Evolutionary conservation across 192 early-diverging fungal genomes (phyloP).

Genomic region (Diversispora epigaea): DNA sequence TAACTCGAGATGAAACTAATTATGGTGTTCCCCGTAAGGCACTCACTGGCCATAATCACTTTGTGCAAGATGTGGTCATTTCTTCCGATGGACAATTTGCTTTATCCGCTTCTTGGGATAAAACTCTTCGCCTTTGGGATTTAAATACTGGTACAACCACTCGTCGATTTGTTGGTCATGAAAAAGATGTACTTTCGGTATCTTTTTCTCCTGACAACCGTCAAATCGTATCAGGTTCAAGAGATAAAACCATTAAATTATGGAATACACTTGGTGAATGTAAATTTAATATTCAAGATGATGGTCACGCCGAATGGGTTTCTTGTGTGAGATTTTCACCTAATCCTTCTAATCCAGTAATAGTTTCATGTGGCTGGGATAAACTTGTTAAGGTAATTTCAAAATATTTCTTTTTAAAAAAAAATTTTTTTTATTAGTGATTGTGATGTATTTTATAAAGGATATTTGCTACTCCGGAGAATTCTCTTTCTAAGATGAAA

Average conservation of each 20-base stretch:
- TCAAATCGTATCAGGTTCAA: conserved; percentile 97
- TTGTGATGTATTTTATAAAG: conserved; percentile 38
- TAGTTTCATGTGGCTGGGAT: conserved; percentile 99
- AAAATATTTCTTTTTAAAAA: not conserved
- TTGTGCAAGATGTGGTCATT: conserved; percentile 97
- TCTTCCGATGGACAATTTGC: conserved; percentile 99
- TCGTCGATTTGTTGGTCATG: conserved; percentile 96
- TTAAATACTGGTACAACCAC: conserved; percentile 93
- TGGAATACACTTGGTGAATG: conserved; percentile 99
- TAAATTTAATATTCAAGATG: conserved; percentile 97
- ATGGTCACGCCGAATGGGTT: conserved; percentile 98
- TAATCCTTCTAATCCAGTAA: conserved; percentile 97
- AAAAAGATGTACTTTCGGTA: conserved; percentile 96
- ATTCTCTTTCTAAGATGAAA: conserved; percentile 64
- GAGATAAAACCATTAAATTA: conserved; percentile 99
- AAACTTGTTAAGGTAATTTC: conserved; percentile 95
- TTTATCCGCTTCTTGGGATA: conserved; percentile 98
- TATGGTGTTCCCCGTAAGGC: conserved; percentile 89
- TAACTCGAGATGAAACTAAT: conserved; percentile 90
- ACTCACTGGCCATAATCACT: conserved; percentile 98
- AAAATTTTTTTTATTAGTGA: conserved; percentile 4
- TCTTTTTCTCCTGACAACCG: conserved; percentile 99
- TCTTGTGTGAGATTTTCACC: conserved; percentile 99
- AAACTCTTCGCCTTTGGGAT: conserved; percentile 99
- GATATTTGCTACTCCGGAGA: conserved; percentile 81